Percentiles rank a stretch among this genome's conserved stretches.
Conservation (phyloP, 352 stramenopile genomes). For the Globisporangium irregulare region DNA sequence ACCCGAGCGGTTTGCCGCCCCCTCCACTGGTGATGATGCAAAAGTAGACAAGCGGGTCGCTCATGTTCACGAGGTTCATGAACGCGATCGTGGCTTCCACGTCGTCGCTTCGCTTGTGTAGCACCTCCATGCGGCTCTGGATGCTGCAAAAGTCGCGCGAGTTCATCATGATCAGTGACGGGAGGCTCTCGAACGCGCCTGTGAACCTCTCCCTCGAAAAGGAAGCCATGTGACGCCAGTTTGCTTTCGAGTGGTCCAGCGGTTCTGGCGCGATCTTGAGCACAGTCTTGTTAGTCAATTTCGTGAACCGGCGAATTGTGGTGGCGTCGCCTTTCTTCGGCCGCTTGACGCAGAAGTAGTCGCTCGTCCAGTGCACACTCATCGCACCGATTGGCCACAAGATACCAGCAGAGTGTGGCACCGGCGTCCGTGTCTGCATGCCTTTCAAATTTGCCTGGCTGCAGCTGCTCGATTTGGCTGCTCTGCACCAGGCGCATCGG, state of each 20-base stretch:
- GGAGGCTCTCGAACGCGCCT: not conserved
- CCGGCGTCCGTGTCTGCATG: constrained; percentile 1
- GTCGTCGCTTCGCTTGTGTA: constrained; percentile 11
- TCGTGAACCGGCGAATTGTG: not conserved
- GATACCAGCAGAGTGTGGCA: constrained; percentile 16
- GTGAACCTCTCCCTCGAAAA: too few relatives aligned
- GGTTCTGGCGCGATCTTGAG: not conserved
- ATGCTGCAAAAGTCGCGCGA: not conserved
- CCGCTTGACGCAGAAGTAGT: constrained; percentile 14
- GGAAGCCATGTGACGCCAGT: not conserved
- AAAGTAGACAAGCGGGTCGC: constrained; percentile 35
- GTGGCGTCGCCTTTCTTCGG: not conserved
- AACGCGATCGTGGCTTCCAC: constrained; percentile 23
- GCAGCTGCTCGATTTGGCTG: not conserved
- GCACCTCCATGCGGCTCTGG: constrained; percentile 6
- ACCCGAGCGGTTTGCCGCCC: not conserved
- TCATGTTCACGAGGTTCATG: constrained; percentile 42
- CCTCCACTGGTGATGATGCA: constrained; percentile 4
- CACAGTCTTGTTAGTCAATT: not conserved
- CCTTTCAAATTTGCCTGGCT: not conserved
- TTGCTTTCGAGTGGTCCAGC: not conserved
- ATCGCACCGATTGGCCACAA: constrained; percentile 17
- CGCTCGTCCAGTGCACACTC: constrained; percentile 16
- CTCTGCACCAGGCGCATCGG: not conserved
- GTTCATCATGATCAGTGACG: constrained; percentile 12